Evolutionary conservation across 768 basidiomycete genomes (phyloP).

Genomic region (Tremella fuciformis): DNA sequence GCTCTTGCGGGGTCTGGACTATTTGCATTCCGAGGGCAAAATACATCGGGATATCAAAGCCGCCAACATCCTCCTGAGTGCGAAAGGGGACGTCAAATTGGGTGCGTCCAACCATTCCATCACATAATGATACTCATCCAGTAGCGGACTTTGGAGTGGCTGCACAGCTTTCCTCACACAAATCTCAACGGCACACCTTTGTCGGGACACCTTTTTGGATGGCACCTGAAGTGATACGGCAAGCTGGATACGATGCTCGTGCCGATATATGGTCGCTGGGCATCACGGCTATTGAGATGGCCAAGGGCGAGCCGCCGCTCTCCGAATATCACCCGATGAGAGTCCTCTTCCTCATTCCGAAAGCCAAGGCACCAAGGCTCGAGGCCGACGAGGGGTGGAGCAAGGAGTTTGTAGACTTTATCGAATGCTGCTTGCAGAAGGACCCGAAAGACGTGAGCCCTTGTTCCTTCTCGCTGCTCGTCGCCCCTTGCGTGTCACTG

Average conservation of each 20-base stretch:
- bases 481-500: constrained; percentile 11
- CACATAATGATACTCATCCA: neutral
- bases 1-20: constrained; percentile 85
- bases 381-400: constrained; percentile 73
- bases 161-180: constrained; percentile 79
- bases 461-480: constrained; percentile 13
- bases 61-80: constrained; percentile 87
- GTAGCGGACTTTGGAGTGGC: constrained; percentile 95
- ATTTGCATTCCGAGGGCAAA: constrained; percentile 91
- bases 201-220: constrained; percentile 81
- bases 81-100: constrained; percentile 88
- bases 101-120: constrained; percentile 38
- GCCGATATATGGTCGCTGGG: constrained; percentile 96
- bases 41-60: constrained; percentile 99
- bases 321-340: constrained; percentile 99
- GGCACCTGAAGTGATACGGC: constrained; percentile 97
- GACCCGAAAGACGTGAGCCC: constrained; percentile 70
- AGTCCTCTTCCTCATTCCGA: constrained; percentile 94
- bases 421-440: constrained; percentile 84
- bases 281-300: constrained; percentile 97
- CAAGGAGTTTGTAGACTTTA: constrained; percentile 86
- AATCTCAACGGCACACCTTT: constrained; percentile 89
- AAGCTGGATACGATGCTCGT: constrained; percentile 94
- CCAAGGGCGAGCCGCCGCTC: constrained; percentile 91
- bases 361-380: constrained; percentile 85